A percentile compares a stretch with the other conserved stretches of the same genome.
Evolutionary conservation across 192 early-diverging fungal genomes (phyloP).

Genomic region (Backusella parvicylindrica): DNA sequence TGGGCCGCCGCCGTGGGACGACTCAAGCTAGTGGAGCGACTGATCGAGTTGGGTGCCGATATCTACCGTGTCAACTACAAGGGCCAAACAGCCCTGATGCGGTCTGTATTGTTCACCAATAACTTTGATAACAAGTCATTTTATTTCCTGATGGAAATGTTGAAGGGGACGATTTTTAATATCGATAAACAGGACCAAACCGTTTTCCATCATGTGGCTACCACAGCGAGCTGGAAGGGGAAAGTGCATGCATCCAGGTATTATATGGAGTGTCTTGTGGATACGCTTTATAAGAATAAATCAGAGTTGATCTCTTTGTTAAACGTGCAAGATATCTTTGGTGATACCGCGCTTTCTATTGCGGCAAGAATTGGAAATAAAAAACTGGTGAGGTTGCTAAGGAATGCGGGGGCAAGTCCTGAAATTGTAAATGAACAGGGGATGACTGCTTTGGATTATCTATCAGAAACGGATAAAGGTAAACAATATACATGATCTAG

Average conservation of each 20-base stretch:
- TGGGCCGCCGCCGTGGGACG: slow-evolving; percentile 94
- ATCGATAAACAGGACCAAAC: slow-evolving; percentile 80
- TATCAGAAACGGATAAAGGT: background rate
- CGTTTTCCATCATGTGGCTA: slow-evolving; percentile 88
- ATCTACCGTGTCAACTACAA: slow-evolving; percentile 69
- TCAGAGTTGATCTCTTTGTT: slow-evolving; percentile 79
- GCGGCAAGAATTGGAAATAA: slow-evolving; percentile 57
- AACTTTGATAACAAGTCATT: slow-evolving; percentile 86
- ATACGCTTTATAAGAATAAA: slow-evolving; percentile 59
- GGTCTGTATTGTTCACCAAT: slow-evolving; percentile 86
- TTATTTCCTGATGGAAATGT: slow-evolving; percentile 61
- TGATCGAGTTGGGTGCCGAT: slow-evolving; percentile 77
- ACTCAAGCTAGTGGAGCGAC: slow-evolving; percentile 65
- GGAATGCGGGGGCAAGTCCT: slow-evolving; percentile 60
- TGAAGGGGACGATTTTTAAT: slow-evolving; percentile 72
- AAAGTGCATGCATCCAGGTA: slow-evolving; percentile 75
- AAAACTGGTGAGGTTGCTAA: slow-evolving; percentile 54
- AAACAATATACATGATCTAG: background rate
- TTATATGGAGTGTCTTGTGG: slow-evolving; percentile 86
- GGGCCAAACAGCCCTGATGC: slow-evolving; percentile 90
- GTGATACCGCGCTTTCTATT: slow-evolving; percentile 75
- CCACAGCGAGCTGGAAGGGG: slow-evolving; percentile 65
- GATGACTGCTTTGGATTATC: slow-evolving; percentile 60
- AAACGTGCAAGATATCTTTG: slow-evolving; percentile 76
- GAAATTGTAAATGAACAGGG: slow-evolving; percentile 66